Conservation (phyloP, 2,329 filamentous ascomycete species). For the Hypoxylon sp. region DNA sequence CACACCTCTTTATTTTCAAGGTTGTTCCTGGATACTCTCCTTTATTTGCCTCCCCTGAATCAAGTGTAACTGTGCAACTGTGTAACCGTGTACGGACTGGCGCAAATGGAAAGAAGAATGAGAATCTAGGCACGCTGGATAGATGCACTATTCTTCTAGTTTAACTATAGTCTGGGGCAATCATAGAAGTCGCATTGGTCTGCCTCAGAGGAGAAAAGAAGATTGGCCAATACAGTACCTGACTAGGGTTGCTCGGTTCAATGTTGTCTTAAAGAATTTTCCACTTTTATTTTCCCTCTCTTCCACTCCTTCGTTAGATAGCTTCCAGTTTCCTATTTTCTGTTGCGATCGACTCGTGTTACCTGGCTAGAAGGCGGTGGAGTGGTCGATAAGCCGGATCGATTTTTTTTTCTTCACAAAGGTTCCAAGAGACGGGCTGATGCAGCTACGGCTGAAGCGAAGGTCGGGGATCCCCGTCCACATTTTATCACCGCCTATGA, state of each 20-base stretch:
- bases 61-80: constrained; percentile 9
- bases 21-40: constrained; percentile 14
- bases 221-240: constrained; percentile 20
- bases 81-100: constrained; percentile 7
- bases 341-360: constrained; percentile 32
- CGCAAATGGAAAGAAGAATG: constrained; percentile 24
- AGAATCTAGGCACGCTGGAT: constrained; percentile 16
- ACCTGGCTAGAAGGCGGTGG: constrained; percentile 25
- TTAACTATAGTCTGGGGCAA: neutral
- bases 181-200: constrained; percentile 22
- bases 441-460: constrained; percentile 37
- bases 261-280: constrained; percentile 8
- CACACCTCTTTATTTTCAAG: constrained; percentile 6
- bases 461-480: constrained; percentile 46
- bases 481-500: constrained; percentile 14
- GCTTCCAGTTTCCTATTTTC: constrained; percentile 21
- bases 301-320: constrained; percentile 13
- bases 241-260: neutral
- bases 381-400: constrained; percentile 9
- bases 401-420: constrained; percentile 12
- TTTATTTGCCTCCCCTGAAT: constrained; percentile 42
- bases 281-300: constrained; percentile 14
- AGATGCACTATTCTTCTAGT: constrained; percentile 17
- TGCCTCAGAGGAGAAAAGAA: constrained; percentile 14
- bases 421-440: constrained; percentile 23